Evolutionary conservation across 2,329 filamentous ascomycete genomes (phyloP), one percentile per base, ranked within the genome.

Genomic region (Apiospora sp.): DNA sequence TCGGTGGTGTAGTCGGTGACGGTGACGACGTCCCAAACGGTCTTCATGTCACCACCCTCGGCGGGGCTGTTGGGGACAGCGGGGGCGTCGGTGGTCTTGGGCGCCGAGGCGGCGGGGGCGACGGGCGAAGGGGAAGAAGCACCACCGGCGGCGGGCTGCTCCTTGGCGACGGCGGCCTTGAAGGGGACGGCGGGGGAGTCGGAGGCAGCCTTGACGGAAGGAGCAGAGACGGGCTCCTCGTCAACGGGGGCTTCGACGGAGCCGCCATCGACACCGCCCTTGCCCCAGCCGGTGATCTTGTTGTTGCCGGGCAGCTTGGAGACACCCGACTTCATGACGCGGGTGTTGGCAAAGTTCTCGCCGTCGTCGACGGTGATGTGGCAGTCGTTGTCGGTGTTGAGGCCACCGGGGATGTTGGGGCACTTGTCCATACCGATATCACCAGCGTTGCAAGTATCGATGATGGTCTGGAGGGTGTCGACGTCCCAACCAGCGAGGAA

Each of bases 401-500:
- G 76, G 58, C 88, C 87, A 71, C 86, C 85, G 72, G 84, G 84
- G 72, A 92, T 86, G 61, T 87, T 85, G 6, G 87, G 86, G 83
- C 92, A 94, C 75, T 87, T 84, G 75, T 92, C 88, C 84, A 94
- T 91, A 69, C 89, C 89, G 8, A 79, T 75, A 72, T 87, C 87
- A 68, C 89, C 87, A 67, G 87, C 88, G 77, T 91, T 84, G 84
- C 93, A 94, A 69, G 85, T 88, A 79, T 92, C 86, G 76, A 94
- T 90, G 75, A 93, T 92, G 74, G 88, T 85, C 81, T 92, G 90
- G 69, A 94, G 89, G 67, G 87, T 86, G 41, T 84, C 81, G 74
- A 88, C 85, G 76, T 94, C 90, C 93, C 93, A 95, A 22, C 89
- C 92, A 74, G 92, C 90, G 75, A 93, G 82, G 83, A 95, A 94